Conservation (phyloP, 805 yeast genomes). For the Cyberlindnera veronae region DNA sequence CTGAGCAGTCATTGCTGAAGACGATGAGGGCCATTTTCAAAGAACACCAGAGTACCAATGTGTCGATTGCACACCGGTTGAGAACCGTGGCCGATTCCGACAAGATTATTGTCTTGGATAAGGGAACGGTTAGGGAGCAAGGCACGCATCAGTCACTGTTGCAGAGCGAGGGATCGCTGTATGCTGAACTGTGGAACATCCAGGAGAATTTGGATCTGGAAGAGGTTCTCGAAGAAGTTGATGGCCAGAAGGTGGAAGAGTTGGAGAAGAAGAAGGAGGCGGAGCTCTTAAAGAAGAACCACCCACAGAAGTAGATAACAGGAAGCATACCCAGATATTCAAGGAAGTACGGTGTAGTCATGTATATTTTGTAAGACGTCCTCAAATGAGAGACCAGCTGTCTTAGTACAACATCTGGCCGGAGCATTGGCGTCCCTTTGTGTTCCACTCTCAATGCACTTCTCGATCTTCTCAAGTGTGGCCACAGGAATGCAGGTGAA, state of each 20-base stretch:
- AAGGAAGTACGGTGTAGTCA: not conserved
- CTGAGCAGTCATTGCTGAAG: constrained; percentile 78
- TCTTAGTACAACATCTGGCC: too few species aligned
- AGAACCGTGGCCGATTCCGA: constrained; percentile 94
- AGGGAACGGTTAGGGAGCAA: constrained; percentile 81
- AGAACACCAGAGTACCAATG: constrained; percentile 61
- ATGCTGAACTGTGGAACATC: constrained; percentile 83
- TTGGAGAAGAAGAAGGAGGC: constrained; percentile 11
- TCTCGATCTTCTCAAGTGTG: too few species aligned
- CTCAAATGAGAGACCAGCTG: too few species aligned
- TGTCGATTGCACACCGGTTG: constrained; percentile 90
- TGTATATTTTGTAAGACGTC: not conserved
- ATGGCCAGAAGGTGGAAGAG: constrained; percentile 1
- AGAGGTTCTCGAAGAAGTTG: constrained; percentile 32
- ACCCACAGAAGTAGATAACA: not conserved
- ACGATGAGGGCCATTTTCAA: constrained; percentile 69
- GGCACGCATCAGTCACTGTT: constrained; percentile 75
- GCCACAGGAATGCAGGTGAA: too few species aligned
- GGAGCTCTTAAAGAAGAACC: constrained; percentile 5
- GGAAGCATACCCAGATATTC: not conserved
- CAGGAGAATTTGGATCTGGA: constrained; percentile 73
- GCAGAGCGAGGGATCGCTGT: constrained; percentile 52
- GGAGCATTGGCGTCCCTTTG: too few species aligned
- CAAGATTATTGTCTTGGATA: constrained; percentile 80
- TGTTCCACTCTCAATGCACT: too few species aligned